phyloP scores from a whole-genome alignment of 495 filamentous ascomycete species.

The Viridothelium virens region DNA sequence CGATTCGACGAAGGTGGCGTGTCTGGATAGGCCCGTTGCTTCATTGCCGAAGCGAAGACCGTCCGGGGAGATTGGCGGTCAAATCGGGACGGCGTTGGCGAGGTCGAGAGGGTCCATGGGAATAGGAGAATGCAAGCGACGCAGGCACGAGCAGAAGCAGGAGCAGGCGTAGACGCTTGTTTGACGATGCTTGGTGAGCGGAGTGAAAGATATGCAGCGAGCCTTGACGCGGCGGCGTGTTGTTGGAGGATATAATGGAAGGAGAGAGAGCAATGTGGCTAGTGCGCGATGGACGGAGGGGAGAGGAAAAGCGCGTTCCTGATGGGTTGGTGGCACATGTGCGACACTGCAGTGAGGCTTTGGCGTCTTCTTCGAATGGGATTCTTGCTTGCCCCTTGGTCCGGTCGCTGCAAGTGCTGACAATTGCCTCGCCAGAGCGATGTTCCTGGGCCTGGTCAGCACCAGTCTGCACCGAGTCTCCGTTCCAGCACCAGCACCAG shows the following conservation, averaged over 20 bases:
- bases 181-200: not conserved
- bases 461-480: too few relatives aligned
- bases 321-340: not conserved
- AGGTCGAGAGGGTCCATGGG: not conserved
- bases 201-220: not conserved
- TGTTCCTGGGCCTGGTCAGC: not conserved
- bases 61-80: not conserved
- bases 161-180: not conserved
- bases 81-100: not conserved
- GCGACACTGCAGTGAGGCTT: not conserved
- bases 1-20: constrained; percentile 9
- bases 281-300: not conserved
- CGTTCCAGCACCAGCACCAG: too few relatives aligned
- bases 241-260: constrained; percentile 1
- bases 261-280: constrained; percentile 1
- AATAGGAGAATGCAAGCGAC: not conserved
- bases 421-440: not conserved
- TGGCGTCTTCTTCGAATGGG: constrained; percentile 3
- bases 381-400: constrained; percentile 1
- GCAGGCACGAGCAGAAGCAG: not conserved
- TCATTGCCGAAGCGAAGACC: not conserved
- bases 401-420: not conserved
- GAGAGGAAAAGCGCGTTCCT: not conserved
- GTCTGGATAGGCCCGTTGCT: constrained; percentile 1
- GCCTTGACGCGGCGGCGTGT: constrained; percentile 3